phyloP scores from a whole-genome alignment of 306 rosid genomes.

The Begonia fuchsioides region DNA sequence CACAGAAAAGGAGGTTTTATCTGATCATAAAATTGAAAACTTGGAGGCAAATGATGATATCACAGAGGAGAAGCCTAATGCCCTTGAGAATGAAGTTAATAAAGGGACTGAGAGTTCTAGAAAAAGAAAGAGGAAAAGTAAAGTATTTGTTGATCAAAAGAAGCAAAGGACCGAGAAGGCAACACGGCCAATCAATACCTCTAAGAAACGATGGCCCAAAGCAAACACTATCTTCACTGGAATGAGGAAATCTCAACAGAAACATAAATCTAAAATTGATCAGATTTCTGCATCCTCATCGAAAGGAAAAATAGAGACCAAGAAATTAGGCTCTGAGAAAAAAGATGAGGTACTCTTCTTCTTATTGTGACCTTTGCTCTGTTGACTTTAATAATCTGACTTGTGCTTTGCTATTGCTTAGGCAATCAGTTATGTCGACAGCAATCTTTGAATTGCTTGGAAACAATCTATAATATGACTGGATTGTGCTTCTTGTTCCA shows the following conservation, averaged over 20 bases:
- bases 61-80: conserved; percentile 27
- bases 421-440: too few species aligned
- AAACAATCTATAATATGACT: too few species aligned
- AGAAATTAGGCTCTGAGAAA: conserved; percentile 31
- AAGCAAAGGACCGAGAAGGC: conserved; percentile 59
- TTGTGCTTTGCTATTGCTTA: too few species aligned
- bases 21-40: conserved; percentile 31
- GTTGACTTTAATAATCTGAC: too few species aligned
- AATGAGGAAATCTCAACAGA: conserved; percentile 38
- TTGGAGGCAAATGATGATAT: conserved; percentile 34
- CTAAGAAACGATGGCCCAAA: conserved; percentile 29
- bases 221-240: conserved; percentile 20
- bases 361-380: conserved; percentile 2
- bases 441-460: too few species aligned
- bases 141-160: conserved; percentile 32
- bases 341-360: conserved; percentile 52
- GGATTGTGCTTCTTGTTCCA: too few species aligned
- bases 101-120: conserved; percentile 32
- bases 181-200: conserved; percentile 23
- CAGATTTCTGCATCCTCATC: conserved; percentile 33
- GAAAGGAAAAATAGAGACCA: conserved; percentile 36
- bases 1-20: conserved; percentile 30
- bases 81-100: conserved; percentile 31
- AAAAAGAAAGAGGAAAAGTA: conserved; percentile 52
- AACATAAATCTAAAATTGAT: conserved; percentile 41